phyloP scores from a whole-genome alignment of 345 rosid genomes.

The Eucalyptus caleyi region DNA sequence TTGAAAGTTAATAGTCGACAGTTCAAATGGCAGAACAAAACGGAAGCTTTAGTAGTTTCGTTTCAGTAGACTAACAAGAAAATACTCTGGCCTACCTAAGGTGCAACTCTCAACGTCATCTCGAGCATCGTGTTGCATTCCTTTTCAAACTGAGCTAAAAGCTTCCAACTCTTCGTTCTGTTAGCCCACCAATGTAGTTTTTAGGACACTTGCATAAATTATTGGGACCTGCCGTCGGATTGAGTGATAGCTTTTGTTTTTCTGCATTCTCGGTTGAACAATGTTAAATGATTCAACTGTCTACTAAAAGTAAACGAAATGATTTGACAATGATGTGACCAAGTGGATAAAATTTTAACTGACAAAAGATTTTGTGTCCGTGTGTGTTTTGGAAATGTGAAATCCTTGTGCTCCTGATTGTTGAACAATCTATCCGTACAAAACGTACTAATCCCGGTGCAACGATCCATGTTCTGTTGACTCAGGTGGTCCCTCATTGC shows the following conservation, averaged over 20 bases:
- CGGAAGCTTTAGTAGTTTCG: background rate
- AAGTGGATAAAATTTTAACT: background rate
- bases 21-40: background rate
- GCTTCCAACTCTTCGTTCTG: background rate
- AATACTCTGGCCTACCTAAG: background rate
- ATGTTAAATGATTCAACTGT: background rate
- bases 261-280: background rate
- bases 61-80: background rate
- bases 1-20: background rate
- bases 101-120: background rate
- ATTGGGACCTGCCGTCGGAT: background rate
- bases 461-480: background rate
- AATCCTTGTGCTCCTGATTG: background rate
- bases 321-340: background rate
- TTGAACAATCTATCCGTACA: background rate
- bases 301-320: background rate
- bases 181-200: background rate
- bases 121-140: background rate
- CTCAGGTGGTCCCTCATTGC: slow-evolving; percentile 20
- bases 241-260: background rate
- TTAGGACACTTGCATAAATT: background rate
- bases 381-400: background rate
- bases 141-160: background rate
- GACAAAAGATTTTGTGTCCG: background rate
- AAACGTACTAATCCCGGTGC: background rate